phyloP scores from a whole-genome alignment of 805 yeast species.

The Hanseniaspora meyeri region DNA sequence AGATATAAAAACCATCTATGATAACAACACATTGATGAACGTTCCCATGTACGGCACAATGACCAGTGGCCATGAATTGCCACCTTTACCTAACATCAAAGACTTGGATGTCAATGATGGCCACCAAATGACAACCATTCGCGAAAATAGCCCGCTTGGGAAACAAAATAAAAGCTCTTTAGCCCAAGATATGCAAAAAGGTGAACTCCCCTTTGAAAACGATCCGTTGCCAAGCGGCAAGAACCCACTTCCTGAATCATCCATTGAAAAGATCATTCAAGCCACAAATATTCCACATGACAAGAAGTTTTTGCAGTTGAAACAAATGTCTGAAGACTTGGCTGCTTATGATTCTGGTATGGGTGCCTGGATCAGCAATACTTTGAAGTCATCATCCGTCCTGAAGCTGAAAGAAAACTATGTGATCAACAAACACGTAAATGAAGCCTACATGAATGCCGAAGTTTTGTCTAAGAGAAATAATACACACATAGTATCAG shows the following conservation, averaged over 20 bases:
- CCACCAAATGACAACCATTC: neutral
- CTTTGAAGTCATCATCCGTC: constrained; percentile 27
- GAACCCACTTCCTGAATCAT: constrained; percentile 24
- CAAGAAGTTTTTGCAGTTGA: constrained; percentile 21
- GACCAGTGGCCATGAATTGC: constrained; percentile 21
- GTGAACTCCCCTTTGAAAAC: constrained; percentile 5
- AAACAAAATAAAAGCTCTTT: neutral
- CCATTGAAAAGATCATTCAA: constrained; percentile 32
- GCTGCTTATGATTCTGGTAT: constrained; percentile 43
- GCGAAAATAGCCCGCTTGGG: neutral
- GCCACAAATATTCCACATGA: constrained; percentile 18
- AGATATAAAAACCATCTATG: constrained; percentile 28
- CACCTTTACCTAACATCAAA: constrained; percentile 25
- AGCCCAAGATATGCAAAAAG: neutral
- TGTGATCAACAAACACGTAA: constrained; percentile 40
- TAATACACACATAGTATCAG: constrained; percentile 28
- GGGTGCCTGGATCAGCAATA: constrained; percentile 39
- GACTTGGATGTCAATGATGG: neutral
- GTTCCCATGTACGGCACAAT: constrained; percentile 25
- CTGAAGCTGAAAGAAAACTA: constrained; percentile 28
- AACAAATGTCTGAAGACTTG: constrained; percentile 29
- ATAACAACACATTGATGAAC: constrained; percentile 27
- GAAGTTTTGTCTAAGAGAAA: constrained; percentile 29
- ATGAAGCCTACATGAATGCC: constrained; percentile 56
- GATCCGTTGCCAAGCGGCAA: neutral